A percentile compares a stretch with the other conserved stretches of the same genome.
Evolutionary conservation across 2,329 filamentous ascomycete genomes (phyloP).

Genomic region (Trichoderma atrobrunneum): DNA sequence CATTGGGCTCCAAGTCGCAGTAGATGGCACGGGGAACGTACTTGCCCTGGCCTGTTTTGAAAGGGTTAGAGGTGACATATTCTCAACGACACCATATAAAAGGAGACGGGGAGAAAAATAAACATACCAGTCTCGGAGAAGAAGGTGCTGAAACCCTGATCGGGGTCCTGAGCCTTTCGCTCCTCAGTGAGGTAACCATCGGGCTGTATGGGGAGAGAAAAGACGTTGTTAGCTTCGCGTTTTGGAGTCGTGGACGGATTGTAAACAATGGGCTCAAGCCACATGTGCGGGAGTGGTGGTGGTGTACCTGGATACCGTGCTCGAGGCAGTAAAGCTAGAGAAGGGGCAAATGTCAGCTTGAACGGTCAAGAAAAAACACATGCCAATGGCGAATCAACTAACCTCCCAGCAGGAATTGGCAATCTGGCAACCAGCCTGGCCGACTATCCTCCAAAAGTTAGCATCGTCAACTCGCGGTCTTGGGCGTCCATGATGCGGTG

Average conservation of each 20-base stretch:
- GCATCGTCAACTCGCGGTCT: slow-evolving; percentile 32
- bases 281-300: slow-evolving; percentile 21
- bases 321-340: slow-evolving; percentile 97
- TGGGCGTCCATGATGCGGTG: slow-evolving; percentile 40
- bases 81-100: background rate
- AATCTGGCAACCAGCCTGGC: slow-evolving; percentile 99
- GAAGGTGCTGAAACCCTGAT: slow-evolving; percentile 99
- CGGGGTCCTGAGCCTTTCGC: slow-evolving; percentile 87
- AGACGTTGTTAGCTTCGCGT: slow-evolving; percentile 15
- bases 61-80: background rate
- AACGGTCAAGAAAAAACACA: background rate
- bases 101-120: background rate
- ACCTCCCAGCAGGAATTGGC: slow-evolving; percentile 99
- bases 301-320: slow-evolving; percentile 91
- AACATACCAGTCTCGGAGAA: slow-evolving; percentile 95
- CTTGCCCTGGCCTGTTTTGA: slow-evolving; percentile 80
- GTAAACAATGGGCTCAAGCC: slow-evolving; percentile 15
- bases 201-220: slow-evolving; percentile 56
- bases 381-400: slow-evolving; percentile 43
- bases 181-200: slow-evolving; percentile 99
- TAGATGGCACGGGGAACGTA: slow-evolving; percentile 99
- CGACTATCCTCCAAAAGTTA: slow-evolving; percentile 69
- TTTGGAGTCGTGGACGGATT: slow-evolving; percentile 2
- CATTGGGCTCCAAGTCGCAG: slow-evolving; percentile 99
- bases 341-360: slow-evolving; percentile 32